Conservation (phyloP, 371 early-diverging fungal species). For the Syncephalastrum monosporum region DNA sequence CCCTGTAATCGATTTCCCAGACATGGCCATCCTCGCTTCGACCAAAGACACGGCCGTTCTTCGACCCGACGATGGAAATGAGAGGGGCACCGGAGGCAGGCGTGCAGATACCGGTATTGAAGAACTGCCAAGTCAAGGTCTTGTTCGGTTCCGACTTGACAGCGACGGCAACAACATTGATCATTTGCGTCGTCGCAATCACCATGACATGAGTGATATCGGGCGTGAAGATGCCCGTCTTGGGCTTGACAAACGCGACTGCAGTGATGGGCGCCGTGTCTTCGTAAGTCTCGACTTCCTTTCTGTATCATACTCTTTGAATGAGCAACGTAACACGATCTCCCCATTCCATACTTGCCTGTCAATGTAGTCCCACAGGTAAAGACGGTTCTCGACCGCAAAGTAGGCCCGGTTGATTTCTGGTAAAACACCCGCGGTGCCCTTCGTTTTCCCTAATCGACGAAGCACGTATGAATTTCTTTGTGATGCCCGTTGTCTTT, state of each 20-base stretch:
- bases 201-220: constrained; percentile 81
- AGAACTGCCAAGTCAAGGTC: constrained; percentile 47
- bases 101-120: constrained; percentile 72
- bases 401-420: constrained; percentile 89
- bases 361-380: constrained; percentile 83
- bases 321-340: neutral
- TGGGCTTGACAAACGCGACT: constrained; percentile 77
- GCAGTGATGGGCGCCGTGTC: constrained; percentile 84
- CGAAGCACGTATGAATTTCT: neutral
- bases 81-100: constrained; percentile 78
- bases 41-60: constrained; percentile 85
- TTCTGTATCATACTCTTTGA: constrained; percentile 12
- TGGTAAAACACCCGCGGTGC: constrained; percentile 49
- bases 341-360: constrained; percentile 30
- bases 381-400: constrained; percentile 81
- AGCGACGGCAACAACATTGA: constrained; percentile 75
- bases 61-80: constrained; percentile 72
- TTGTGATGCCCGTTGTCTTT: neutral
- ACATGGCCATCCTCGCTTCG: constrained; percentile 82
- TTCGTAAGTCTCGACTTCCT: constrained; percentile 70
- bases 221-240: constrained; percentile 73
- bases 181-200: constrained; percentile 82
- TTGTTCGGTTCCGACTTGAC: constrained; percentile 20
- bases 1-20: constrained; percentile 88
- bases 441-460: constrained; percentile 23